Conservation (phyloP, 768 basidiomycete species). For the Calvatia gigantea region DNA sequence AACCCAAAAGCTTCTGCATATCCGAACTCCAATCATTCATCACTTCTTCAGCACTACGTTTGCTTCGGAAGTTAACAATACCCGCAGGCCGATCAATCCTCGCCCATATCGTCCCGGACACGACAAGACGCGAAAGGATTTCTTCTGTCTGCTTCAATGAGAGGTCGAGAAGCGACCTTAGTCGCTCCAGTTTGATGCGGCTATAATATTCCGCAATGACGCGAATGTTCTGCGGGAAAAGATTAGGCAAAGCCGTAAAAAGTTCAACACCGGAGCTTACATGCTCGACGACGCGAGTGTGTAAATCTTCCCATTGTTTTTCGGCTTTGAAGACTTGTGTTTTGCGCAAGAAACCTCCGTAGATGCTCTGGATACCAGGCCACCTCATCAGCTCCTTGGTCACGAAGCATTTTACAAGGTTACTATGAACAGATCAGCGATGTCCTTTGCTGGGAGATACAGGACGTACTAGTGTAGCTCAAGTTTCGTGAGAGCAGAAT, state of each 20-base stretch:
- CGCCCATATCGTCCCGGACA: conserved; percentile 90
- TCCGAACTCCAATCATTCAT: conserved; percentile 99
- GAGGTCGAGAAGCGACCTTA: conserved; percentile 87
- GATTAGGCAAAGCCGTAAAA: conserved; percentile 4
- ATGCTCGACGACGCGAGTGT: conserved; percentile 95
- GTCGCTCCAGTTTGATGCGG: conserved; percentile 78
- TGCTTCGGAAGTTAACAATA: conserved; percentile 82
- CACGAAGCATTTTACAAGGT: conserved; percentile 90
- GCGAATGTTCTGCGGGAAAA: conserved; percentile 76
- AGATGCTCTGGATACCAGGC: conserved; percentile 88
- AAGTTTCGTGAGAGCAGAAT: conserved; percentile 77
- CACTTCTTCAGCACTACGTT: conserved; percentile 83
- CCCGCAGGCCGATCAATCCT: conserved; percentile 90
- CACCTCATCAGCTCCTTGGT: conserved; percentile 94
- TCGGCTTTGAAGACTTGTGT: conserved; percentile 77
- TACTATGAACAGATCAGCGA: conserved; percentile 45
- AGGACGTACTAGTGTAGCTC: conserved; percentile 76
- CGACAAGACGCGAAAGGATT: conserved; percentile 84
- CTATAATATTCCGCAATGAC: conserved; percentile 94
- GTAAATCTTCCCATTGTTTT: conserved; percentile 92
- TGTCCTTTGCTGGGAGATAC: conserved; percentile 2
- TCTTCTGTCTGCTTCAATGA: conserved; percentile 80
- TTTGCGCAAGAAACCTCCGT: conserved; percentile 77
- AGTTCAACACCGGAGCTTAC: conserved; percentile 42
- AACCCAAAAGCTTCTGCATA: conserved; percentile 84